Conservation (phyloP, 1,139 yeast genomes). For the Cylindricascospora bacillispora region DNA sequence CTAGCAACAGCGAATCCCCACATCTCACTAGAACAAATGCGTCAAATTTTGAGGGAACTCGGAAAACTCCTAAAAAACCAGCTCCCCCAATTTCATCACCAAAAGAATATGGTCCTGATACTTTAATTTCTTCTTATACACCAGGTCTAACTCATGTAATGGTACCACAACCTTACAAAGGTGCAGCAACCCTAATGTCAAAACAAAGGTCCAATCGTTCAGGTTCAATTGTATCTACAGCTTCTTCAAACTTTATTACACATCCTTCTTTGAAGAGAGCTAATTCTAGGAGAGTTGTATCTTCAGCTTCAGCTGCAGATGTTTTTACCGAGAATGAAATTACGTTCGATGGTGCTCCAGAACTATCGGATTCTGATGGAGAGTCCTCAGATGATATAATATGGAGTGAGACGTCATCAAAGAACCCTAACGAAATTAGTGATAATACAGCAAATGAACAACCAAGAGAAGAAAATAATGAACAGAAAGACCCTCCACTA, state of each 20-base stretch:
- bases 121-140: conserved; percentile 25
- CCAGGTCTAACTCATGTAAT: conserved; percentile 31
- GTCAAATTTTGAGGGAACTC: conserved; percentile 3
- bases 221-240: conserved; percentile 16
- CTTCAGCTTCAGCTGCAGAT: conserved; percentile 31
- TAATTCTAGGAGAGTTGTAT: conserved; percentile 37
- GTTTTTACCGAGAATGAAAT: conserved; percentile 56
- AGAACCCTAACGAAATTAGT: conserved; percentile 1
- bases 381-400: conserved; percentile 12
- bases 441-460: conserved; percentile 1
- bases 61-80: conserved; percentile 1
- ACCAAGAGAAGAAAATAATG: conserved; percentile 7
- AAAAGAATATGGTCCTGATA: conserved; percentile 5
- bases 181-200: conserved; percentile 17
- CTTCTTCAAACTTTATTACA: conserved; percentile 14
- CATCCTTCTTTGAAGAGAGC: conserved; percentile 42
- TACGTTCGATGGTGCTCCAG: conserved; percentile 64
- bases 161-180: conserved; percentile 32
- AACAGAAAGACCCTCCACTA: conserved; percentile 7
- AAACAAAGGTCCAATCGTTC: conserved; percentile 14
- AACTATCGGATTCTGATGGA: conserved; percentile 31
- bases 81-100: conserved; percentile 7
- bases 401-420: conserved; percentile 5
- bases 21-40: conserved; percentile 10
- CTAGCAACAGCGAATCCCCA: conserved; percentile 5